Base-by-base conservation (phyloP, 1,284 basidiomycete genomes). In the Inonotus hispidus region DNA sequence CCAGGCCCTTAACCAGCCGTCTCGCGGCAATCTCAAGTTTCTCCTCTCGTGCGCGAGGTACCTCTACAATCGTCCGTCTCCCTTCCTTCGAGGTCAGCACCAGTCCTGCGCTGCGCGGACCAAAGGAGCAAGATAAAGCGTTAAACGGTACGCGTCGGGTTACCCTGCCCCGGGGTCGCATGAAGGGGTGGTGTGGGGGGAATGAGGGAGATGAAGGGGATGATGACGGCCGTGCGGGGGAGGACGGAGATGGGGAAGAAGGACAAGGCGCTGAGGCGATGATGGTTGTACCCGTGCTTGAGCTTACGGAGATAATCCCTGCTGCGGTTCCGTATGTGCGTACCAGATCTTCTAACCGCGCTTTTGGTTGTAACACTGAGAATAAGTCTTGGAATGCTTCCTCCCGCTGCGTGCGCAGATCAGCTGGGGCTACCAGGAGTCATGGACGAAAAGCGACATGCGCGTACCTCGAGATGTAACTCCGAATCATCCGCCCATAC, bases 381-480 rank as follows among this genome's bases (percentile, higher is more conserved):
- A 92, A 92, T 16, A 92, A 73, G 66, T 92, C 89, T 64, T 82
- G 82, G 75, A 87, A 89, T 11, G 79, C 78, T 68, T 90, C 89
- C 53, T 85, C 84, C 23, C 85, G 77, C 66, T 57, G 45, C 10
- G 23, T 43, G 43, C n/a, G 21, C 11, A 37, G 47, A 25, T 49
- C 7, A 14, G 13, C 47, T 8, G 5, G 6, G 41, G 21, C 14
- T 25, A 14, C 16, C 41, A 13, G 41, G 13, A 14, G 21, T 4
- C 41, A 14, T 19, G 10, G 39, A 45, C 8, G 16, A 21, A 32
- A 46, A 21, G 13, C 16, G 16, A 37, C 19, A 19, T 47, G 16
- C 14, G 37, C 56, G 13, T 21, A 47, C 56, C 56, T 86, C 85
- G 49, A 89, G 79, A 65, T 91, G 87, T 19, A 90, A 77, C 69